These are phyloP conservation scores for Sugiyamaella neomexicana DNA, from an alignment of 1,139 yeast genomes.

Conservation along the genomic window DNA sequence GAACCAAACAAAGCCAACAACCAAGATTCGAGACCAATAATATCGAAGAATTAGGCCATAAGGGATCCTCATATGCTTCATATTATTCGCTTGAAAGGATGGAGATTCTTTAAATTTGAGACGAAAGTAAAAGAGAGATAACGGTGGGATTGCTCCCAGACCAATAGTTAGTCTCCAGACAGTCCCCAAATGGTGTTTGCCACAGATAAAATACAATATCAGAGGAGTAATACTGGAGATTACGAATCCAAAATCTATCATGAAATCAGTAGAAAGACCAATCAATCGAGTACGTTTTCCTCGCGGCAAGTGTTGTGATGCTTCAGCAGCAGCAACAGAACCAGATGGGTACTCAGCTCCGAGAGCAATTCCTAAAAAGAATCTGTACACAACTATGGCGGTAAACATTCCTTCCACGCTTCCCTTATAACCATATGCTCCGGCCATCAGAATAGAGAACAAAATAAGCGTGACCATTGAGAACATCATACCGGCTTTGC, in stretches of 20 bases:
- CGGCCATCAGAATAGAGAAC: conserved; percentile 77
- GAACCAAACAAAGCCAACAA: conserved; percentile 81
- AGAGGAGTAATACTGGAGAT: conserved; percentile 79
- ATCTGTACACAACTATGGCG: conserved; percentile 79
- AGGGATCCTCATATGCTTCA: conserved; percentile 66
- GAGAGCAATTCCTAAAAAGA: conserved; percentile 76
- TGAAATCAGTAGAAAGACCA: conserved; percentile 79
- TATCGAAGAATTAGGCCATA: conserved; percentile 66
- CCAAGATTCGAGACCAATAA: conserved; percentile 75
- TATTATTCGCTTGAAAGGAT: conserved; percentile 64
- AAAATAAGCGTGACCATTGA: conserved; percentile 71
- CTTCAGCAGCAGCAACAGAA: conserved; percentile 90
- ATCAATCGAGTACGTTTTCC: conserved; percentile 87
- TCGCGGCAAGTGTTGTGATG: conserved; percentile 70
- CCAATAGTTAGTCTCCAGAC: conserved; percentile 91
- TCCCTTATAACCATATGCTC: conserved; percentile 77
- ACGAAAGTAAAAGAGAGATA: conserved; percentile 71
- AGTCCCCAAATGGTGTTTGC: conserved; percentile 64
- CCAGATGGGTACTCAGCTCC: conserved; percentile 89
- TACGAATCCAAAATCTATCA: conserved; percentile 87
- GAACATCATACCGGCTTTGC: conserved; percentile 76
- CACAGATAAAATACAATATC: conserved; percentile 80
- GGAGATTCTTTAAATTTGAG: conserved; percentile 69
- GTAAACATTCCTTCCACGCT: conserved; percentile 63
- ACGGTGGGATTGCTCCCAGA: conserved; percentile 86